A percentile compares a stretch with the other conserved stretches of the same genome.
Conservation (phyloP, 2,329 filamentous ascomycete genomes). For the Verticillium nubilum region DNA sequence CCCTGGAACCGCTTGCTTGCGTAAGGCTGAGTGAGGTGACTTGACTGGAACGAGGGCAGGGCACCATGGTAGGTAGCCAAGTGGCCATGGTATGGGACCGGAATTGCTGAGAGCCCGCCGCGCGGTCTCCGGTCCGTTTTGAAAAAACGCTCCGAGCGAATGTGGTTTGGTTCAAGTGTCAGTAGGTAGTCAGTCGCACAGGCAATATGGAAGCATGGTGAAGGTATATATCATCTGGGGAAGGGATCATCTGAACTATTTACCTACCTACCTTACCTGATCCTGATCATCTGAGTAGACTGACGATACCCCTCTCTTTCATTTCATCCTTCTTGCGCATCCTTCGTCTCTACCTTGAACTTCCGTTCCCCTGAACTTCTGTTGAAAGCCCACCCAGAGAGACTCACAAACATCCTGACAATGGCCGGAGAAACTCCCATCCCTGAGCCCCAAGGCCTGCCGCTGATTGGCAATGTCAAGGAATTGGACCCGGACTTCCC, state of each 20-base stretch:
- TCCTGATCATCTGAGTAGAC: neutral
- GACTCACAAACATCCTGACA: neutral
- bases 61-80: neutral
- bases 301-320: neutral
- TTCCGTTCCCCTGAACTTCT: neutral
- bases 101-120: neutral
- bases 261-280: neutral
- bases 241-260: neutral
- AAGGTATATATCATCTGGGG: neutral
- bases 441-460: conserved; percentile 52
- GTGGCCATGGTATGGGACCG: neutral
- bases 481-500: conserved; percentile 58
- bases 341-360: too few species aligned
- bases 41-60: too few species aligned
- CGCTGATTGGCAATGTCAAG: conserved; percentile 59
- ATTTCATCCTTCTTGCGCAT: neutral
- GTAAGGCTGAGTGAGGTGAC: neutral
- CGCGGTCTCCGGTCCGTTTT: neutral
- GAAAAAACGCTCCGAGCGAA: neutral
- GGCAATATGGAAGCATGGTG: neutral
- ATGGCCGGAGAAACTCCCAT: conserved; percentile 20
- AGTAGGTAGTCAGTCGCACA: too few species aligned
- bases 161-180: neutral
- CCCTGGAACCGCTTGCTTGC: neutral
- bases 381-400: neutral